Evolutionary conservation across 164 flowering plant genomes (phyloP).

Genomic region (Nelumbo lutea): DNA sequence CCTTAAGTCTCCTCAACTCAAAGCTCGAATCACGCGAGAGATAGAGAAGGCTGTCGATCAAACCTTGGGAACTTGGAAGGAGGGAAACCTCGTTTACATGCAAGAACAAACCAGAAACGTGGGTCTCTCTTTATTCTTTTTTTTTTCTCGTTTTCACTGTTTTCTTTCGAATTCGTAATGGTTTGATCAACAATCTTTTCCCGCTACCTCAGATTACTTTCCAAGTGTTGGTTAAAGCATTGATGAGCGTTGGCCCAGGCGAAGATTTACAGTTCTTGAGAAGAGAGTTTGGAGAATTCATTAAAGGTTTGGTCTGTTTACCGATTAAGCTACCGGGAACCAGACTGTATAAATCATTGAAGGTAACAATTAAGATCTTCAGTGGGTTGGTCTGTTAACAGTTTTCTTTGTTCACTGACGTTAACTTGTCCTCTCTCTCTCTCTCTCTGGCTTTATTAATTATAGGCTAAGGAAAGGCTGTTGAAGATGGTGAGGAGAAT

Average conservation of each 20-base stretch:
- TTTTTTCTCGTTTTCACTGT: background rate
- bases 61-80: conserved; percentile 53
- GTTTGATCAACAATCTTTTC: background rate
- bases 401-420: too few species aligned
- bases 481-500: conserved; percentile 47
- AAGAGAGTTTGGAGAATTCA: conserved; percentile 66
- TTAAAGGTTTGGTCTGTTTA: conserved; percentile 74
- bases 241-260: conserved; percentile 72
- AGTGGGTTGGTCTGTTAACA: too few species aligned
- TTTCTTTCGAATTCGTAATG: background rate
- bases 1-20: conserved; percentile 67
- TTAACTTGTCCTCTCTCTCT: background rate
- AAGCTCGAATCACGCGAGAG: conserved; percentile 50
- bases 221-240: conserved; percentile 57
- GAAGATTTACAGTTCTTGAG: conserved; percentile 60
- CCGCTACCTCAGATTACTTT: conserved; percentile 56
- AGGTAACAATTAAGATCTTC: conserved; percentile 35
- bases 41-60: conserved; percentile 40
- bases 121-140: background rate
- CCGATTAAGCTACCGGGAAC: conserved; percentile 94
- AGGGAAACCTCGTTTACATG: conserved; percentile 33
- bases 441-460: background rate
- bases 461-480: conserved; percentile 76
- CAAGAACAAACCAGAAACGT: conserved; percentile 86
- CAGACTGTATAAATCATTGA: conserved; percentile 63